These are phyloP conservation scores for Acacia acuminata DNA, from an alignment of 306 rosid genomes.

Conservation along the genomic window DNA sequence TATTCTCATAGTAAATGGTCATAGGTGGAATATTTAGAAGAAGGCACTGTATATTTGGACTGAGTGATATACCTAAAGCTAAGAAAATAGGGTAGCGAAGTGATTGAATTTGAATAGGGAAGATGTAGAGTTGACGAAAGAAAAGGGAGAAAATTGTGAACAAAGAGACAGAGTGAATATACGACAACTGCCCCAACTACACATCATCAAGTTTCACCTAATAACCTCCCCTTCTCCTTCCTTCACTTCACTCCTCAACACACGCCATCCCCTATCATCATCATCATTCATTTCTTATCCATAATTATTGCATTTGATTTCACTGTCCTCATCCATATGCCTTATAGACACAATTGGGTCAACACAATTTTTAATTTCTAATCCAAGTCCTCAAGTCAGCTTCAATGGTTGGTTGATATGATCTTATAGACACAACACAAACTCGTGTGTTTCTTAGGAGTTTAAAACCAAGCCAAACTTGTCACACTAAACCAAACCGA, in stretches of 20 bases:
- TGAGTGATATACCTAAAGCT: no score
- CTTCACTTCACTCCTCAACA: not conserved
- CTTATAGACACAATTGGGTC: not conserved
- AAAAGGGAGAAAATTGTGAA: not conserved
- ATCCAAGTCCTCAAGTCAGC: no score
- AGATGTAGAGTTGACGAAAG: not conserved
- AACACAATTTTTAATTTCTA: no score
- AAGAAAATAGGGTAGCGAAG: not conserved
- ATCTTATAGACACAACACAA: no score
- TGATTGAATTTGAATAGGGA: not conserved
- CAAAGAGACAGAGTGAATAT: not conserved
- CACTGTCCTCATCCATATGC: not conserved
- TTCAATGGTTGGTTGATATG: no score
- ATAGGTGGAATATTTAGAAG: no score
- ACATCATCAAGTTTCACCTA: constrained; percentile 48
- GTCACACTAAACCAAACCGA: no score
- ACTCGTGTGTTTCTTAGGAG: no score
- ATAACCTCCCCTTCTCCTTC: constrained; percentile 20
- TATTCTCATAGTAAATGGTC: no score
- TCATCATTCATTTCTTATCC: not conserved
- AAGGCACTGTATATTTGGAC: no score
- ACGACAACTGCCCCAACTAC: constrained; percentile 40
- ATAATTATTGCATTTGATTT: not conserved
- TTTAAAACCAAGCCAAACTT: no score
- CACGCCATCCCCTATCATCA: not conserved